phyloP scores from a whole-genome alignment of 1,139 yeast genomes.

The Candida sanyaensis region DNA sequence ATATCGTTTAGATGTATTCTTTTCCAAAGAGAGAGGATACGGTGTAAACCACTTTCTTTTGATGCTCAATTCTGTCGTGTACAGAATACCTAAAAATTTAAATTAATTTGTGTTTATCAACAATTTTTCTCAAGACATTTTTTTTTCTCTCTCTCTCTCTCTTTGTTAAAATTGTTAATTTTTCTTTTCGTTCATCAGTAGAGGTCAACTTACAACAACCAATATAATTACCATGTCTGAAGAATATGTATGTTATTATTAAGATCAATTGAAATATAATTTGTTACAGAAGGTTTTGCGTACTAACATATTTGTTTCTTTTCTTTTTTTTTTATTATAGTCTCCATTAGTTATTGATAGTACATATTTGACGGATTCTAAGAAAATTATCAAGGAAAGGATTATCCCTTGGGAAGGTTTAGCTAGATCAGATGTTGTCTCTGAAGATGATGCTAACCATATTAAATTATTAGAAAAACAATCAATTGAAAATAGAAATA shows the following conservation, averaged over 20 bases:
- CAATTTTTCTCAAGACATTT: neutral
- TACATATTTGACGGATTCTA: slow-evolving; percentile 70
- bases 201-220: neutral
- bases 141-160: neutral
- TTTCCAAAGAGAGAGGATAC: too few species aligned
- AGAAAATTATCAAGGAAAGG: slow-evolving; percentile 73
- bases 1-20: neutral
- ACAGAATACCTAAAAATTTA: neutral
- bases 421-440: slow-evolving; percentile 70
- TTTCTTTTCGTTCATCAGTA: neutral
- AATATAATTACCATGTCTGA: slow-evolving; percentile 5
- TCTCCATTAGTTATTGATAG: slow-evolving; percentile 51
- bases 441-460: slow-evolving; percentile 64
- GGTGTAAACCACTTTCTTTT: too few species aligned
- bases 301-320: slow-evolving; percentile 11
- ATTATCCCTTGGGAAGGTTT: slow-evolving; percentile 94
- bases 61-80: neutral
- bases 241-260: slow-evolving; percentile 12
- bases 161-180: neutral
- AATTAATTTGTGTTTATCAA: slow-evolving; percentile 1
- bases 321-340: slow-evolving; percentile 30
- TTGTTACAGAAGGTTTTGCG: neutral
- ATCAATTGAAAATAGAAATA: slow-evolving; percentile 37
- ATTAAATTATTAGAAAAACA: slow-evolving; percentile 67
- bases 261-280: neutral